phyloP scores from a whole-genome alignment of 2,329 filamentous ascomycete species.

The Bipolaris bicolor region DNA sequence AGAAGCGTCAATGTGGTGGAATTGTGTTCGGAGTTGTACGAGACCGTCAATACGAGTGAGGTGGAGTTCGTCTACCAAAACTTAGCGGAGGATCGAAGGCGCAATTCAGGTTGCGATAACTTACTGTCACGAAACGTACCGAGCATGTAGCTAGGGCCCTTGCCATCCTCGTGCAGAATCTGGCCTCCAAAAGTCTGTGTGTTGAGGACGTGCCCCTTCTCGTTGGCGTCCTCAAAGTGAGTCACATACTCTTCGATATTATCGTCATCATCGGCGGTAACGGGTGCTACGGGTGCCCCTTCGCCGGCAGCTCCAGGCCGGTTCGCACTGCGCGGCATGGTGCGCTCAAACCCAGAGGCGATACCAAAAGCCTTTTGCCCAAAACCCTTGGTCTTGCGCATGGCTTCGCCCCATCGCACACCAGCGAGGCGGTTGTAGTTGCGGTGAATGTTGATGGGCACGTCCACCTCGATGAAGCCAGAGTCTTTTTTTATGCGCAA shows the following conservation, averaged over 20 bases:
- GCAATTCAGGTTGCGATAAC: conserved; percentile 37
- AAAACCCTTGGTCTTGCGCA: conserved; percentile 61
- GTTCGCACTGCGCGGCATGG: conserved; percentile 38
- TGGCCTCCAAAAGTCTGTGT: conserved; percentile 87
- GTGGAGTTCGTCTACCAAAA: conserved; percentile 73
- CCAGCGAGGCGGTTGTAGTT: conserved; percentile 88
- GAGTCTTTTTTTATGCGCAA: conserved; percentile 82
- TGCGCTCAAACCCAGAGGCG: conserved; percentile 53
- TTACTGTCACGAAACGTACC: conserved; percentile 85
- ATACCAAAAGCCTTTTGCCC: conserved; percentile 54
- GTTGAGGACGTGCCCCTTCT: conserved; percentile 73
- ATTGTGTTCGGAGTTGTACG: conserved; percentile 87
- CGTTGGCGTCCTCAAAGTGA: conserved; percentile 66
- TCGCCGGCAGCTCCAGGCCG: conserved; percentile 34
- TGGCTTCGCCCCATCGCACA: conserved; percentile 78
- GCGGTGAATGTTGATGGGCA: conserved; percentile 73
- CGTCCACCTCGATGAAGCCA: conserved; percentile 88
- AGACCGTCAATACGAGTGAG: conserved; percentile 83
- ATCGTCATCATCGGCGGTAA: conserved; percentile 64
- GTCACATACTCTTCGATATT: conserved; percentile 64
- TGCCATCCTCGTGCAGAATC: conserved; percentile 70
- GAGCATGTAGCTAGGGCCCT: conserved; percentile 81
- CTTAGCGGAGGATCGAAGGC: conserved; percentile 12
- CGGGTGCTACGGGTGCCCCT: conserved; percentile 26
- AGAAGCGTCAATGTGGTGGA: conserved; percentile 88